Percentiles rank a stretch among this genome's conserved stretches.
phyloP scores from a whole-genome alignment of 225 moss, liverwort and hornwort species.

The Anthoceros angustus region DNA sequence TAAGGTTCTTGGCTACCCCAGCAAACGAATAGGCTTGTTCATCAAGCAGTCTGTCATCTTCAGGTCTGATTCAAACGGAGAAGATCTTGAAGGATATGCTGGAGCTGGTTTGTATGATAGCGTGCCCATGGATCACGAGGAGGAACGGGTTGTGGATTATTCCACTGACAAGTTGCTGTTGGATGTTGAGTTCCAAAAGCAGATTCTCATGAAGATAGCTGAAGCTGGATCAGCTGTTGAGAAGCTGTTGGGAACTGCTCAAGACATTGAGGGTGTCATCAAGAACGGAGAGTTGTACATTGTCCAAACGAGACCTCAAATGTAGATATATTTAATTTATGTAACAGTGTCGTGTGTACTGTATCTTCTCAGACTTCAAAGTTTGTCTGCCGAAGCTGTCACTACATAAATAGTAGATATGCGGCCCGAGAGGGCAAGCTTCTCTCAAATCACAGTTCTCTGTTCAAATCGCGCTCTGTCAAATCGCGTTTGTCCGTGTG shows the following conservation, averaged over 20 bases:
- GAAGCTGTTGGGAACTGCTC: conserved; percentile 52
- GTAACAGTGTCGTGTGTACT: too few species aligned
- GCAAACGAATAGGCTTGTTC: conserved; percentile 74
- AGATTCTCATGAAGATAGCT: conserved; percentile 58
- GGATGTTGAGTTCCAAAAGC: conserved; percentile 52
- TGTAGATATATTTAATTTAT: conserved; percentile 19
- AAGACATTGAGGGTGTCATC: conserved; percentile 89
- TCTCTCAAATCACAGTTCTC: too few species aligned
- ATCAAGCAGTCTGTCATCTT: conserved; percentile 86
- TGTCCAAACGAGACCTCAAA: conserved; percentile 89
- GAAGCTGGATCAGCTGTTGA: conserved; percentile 68
- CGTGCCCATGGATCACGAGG: conserved; percentile 86
- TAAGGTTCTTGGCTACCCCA: conserved; percentile 71
- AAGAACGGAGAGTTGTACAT: conserved; percentile 77
- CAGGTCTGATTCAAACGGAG: conserved; percentile 90
- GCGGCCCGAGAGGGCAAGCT: too few species aligned
- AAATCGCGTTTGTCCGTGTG: too few species aligned
- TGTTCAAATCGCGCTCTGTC: too few species aligned
- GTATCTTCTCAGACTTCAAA: too few species aligned
- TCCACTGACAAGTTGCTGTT: conserved; percentile 55
- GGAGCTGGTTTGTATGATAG: conserved; percentile 97
- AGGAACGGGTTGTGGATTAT: conserved; percentile 80
- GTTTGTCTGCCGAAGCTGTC: too few species aligned
- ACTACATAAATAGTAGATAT: too few species aligned
- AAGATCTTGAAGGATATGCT: conserved; percentile 94